Conservation (phyloP, 768 basidiomycete genomes). For the Steccherinum ochraceum region DNA sequence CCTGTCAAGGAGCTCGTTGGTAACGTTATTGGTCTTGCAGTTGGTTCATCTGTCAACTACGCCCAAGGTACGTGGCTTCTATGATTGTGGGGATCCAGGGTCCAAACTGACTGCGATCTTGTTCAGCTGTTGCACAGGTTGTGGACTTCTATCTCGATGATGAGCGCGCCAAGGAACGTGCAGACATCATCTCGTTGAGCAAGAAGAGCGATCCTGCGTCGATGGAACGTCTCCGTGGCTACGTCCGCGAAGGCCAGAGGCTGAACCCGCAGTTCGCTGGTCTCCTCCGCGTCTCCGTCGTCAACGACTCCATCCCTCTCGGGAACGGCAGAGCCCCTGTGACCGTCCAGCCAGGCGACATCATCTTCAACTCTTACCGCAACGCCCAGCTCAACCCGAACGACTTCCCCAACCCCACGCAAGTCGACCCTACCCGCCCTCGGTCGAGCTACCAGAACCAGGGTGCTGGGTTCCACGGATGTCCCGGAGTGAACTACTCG, state of each 20-base stretch:
- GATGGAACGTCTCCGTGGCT: constrained; percentile 35
- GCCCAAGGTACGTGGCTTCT: constrained; percentile 31
- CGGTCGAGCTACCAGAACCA: constrained; percentile 22
- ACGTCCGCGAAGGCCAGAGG: constrained; percentile 49
- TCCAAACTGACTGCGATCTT: too few species aligned
- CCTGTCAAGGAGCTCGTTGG: constrained; percentile 38
- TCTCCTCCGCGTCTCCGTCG: constrained; percentile 31
- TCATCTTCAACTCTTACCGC: constrained; percentile 33
- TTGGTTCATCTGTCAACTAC: constrained; percentile 40
- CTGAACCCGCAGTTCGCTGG: constrained; percentile 34
- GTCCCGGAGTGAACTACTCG: constrained; percentile 30
- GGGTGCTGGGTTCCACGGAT: constrained; percentile 34
- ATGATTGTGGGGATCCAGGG: too few species aligned
- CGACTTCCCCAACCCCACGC: constrained; percentile 36
- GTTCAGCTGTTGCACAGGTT: constrained; percentile 36
- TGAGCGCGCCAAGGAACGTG: constrained; percentile 30
- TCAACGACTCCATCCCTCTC: constrained; percentile 29
- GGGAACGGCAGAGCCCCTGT: constrained; percentile 29
- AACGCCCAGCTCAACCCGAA: constrained; percentile 39
- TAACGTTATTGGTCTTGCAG: constrained; percentile 39
- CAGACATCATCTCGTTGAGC: constrained; percentile 31
- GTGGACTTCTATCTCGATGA: constrained; percentile 50
- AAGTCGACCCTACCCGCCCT: constrained; percentile 35
- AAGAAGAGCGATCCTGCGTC: constrained; percentile 26
- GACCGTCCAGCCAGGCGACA: constrained; percentile 34